Percentiles rank a stretch among this genome's conserved stretches.
Evolutionary conservation across 2,329 filamentous ascomycete species (phyloP).

Genomic region (Diaporthe amygdali): DNA sequence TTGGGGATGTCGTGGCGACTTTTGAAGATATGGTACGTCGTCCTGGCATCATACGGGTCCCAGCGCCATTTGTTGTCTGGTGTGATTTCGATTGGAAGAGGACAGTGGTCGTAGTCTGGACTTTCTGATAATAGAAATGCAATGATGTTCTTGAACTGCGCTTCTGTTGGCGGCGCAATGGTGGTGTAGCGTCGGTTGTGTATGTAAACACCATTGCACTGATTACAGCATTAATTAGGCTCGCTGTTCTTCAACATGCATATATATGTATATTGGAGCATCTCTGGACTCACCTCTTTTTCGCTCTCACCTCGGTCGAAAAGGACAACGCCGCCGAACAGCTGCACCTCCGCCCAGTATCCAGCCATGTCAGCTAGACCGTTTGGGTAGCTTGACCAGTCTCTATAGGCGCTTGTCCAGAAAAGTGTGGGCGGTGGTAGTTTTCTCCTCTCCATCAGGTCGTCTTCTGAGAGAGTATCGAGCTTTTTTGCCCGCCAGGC

Average conservation of each 20-base stretch:
- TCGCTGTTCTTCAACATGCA: background rate
- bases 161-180: background rate
- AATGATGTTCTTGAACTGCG: background rate
- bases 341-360: background rate
- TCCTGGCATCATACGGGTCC: background rate
- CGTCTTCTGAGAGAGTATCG: background rate
- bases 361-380: background rate
- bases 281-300: background rate
- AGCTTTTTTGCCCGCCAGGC: background rate
- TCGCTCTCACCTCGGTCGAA: background rate
- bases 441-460: background rate
- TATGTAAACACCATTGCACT: slow-evolving; percentile 2
- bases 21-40: background rate
- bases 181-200: background rate
- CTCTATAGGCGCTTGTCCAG: background rate
- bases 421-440: background rate
- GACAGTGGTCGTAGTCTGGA: background rate
- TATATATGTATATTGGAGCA: background rate
- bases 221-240: background rate
- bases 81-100: background rate
- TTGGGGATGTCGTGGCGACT: background rate
- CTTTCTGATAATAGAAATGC: background rate
- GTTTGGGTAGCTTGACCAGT: background rate
- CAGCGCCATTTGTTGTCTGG: background rate
- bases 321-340: background rate